Evolutionary conservation across 352 stramenopile species (phyloP), one percentile per base, ranked within the genome.

Genomic region (Phytophthora podocarpi): DNA sequence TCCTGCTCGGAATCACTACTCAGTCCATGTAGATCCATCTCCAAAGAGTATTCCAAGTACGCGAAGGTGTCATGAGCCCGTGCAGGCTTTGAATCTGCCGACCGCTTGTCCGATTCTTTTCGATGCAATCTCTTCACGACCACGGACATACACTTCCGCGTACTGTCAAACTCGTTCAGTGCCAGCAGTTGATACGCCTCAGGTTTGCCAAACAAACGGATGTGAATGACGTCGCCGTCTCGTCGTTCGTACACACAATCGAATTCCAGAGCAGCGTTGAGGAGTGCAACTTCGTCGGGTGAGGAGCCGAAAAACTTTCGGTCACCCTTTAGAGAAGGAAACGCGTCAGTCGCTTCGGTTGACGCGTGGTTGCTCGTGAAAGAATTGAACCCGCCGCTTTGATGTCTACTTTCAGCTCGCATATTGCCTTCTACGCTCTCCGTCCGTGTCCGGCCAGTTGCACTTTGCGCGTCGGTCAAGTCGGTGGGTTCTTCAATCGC

Each of bases 151-250:
- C 87, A 96, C 49, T 93, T 94, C 8, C 85, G 59, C 2, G 88
- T 92, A 46, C 87, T 95, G 59, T 95, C 87, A 24, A 95, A 95
- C 41, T 96, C 88, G 42, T 95, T 96, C 7, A 95, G 45, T 9
- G 85, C 88, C 6, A 96, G 56, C 11, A 96, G 39, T 39, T 84
- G 84, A 36, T 93, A 94, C 3, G 74, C 83, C 32, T 95, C 85
- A 0, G 59, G 54, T n/a, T 89, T 68, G 0, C 85, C 85, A 46
- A 96, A 96, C 21, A 95, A 71, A 1, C 80, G 80, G 37, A 91
- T 90, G 48, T 82, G 73, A 28, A 95, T 81, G n/a, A 91, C 40
- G 30, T 95, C 85, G 6, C 78, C 74, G 18, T 87, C 73, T n/a
- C 80, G 74, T n/a, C 82, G 82, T 66, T 90, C 80, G 31, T 89